Evolutionary conservation across 108 stramenopile species (phyloP), one percentile per base, ranked within the genome.

Genomic region (Cyclostephanos tholiformis): DNA sequence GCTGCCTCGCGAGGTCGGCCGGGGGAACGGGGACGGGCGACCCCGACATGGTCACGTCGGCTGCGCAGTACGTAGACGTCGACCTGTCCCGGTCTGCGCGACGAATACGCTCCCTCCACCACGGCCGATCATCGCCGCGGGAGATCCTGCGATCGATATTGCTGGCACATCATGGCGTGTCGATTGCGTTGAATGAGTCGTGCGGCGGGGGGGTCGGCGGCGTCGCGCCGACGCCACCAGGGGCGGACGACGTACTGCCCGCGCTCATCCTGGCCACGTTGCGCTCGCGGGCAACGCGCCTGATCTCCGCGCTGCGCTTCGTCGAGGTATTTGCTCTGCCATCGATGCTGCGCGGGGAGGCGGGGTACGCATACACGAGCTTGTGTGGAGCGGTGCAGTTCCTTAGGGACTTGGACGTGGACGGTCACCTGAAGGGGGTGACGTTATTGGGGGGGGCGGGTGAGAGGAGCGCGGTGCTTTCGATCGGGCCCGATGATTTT

Each of bases 371-470:
- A 2, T 92, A 79, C 56, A 95, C 94, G 13, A 92, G 90, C 50
- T 67, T 95, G 17, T 95, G 89, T 49, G 86, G 91, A 38, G 94
- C 94, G 17, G 86, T 92, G 11, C 91, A 95, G 68, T 95, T 92
- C 71, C 65, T 95, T 23, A 84, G 74, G 29, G 91, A 89, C 57
- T 67, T 94, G 48, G 82, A 94, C 32, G 60, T 80, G 56, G 79
- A 67, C 19, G 67, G 70, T 6, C 70, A 82, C 59, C 63, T 78
- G 57, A 56, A 60, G 23, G 79, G 76, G 44, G 79, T 80, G 4
- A 44, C 71, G 7, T 46, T 79, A 43, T 58, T 41, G 55, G 39
- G 68, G 22, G 79, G 67, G 36, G 66, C 35, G 60, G 59, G 65
- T 23, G 76, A 76, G 17, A 79, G 65, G 29, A 79, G 79, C 25